These are phyloP conservation scores for Iris pallida DNA, from an alignment of 116 monocot genomes.

Conservation along the genomic window DNA sequence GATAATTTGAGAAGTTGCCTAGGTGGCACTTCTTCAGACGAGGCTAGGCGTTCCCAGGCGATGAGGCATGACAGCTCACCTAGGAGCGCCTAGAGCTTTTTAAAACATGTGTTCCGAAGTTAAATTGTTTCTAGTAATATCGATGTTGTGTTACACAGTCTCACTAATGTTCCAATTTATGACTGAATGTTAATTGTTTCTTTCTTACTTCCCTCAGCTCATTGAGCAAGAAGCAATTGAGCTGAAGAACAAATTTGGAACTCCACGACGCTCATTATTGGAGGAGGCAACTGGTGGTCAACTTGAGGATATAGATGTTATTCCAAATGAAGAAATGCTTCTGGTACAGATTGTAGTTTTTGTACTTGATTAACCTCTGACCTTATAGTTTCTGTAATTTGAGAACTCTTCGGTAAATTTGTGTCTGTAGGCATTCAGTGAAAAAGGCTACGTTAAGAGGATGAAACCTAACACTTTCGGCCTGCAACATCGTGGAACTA, in stretches of 20 bases:
- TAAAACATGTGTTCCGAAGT: too few species aligned
- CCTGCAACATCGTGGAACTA: slow-evolving; percentile 87
- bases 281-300: slow-evolving; percentile 68
- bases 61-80: too few species aligned
- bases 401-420: not conserved
- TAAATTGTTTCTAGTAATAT: too few species aligned
- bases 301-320: slow-evolving; percentile 89
- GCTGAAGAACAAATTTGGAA: slow-evolving; percentile 78
- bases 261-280: slow-evolving; percentile 65
- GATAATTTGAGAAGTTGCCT: too few species aligned
- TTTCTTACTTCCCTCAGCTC: slow-evolving; percentile 37
- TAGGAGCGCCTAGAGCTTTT: too few species aligned
- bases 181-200: not conserved
- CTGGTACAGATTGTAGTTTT: slow-evolving; percentile 44
- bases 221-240: slow-evolving; percentile 88
- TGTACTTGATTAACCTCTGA: not conserved
- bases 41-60: too few species aligned
- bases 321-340: slow-evolving; percentile 97
- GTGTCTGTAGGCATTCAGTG: slow-evolving; percentile 69
- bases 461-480: slow-evolving; percentile 88
- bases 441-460: slow-evolving; percentile 89
- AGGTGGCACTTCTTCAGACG: too few species aligned
- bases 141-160: too few species aligned
- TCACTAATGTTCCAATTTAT: too few species aligned
- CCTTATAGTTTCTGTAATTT: not conserved